Conservation (phyloP, 164 flowering plant genomes). For the Echeveria elegans region DNA sequence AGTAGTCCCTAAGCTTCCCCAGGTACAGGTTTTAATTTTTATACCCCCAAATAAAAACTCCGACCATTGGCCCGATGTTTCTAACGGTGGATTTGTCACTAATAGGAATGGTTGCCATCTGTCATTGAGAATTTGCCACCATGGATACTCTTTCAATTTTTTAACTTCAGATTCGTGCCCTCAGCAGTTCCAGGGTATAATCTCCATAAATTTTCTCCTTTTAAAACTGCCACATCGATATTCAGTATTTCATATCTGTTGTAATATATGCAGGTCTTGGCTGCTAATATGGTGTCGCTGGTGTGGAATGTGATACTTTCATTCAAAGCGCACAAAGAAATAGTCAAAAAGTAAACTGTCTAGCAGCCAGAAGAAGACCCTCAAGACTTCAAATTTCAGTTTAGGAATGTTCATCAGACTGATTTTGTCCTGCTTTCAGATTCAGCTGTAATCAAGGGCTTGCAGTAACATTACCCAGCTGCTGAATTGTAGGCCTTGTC, state of each 20-base stretch:
- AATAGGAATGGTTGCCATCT: constrained; percentile 79
- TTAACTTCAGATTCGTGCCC: constrained; percentile 91
- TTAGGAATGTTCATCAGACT: not conserved
- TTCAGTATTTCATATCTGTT: too few species aligned
- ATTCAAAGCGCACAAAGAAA: constrained; percentile 82
- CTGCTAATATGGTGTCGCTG: constrained; percentile 69
- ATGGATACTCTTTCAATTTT: constrained; percentile 94
- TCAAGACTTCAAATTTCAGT: not conserved
- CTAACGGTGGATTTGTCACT: not conserved
- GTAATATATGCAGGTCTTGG: constrained; percentile 60
- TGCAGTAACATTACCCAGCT: not conserved
- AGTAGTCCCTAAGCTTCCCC: constrained; percentile 78
- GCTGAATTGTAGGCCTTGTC: not conserved
- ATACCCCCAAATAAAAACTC: too few species aligned
- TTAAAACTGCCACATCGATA: not conserved
- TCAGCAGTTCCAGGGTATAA: constrained; percentile 87
- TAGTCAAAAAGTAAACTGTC: constrained; percentile 44
- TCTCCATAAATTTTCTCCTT: not conserved
- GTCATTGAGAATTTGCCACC: constrained; percentile 89
- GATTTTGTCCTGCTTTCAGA: not conserved
- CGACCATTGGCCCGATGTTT: too few species aligned
- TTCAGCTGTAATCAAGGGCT: not conserved
- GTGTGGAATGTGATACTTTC: constrained; percentile 92
- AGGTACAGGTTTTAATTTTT: constrained; percentile 31
- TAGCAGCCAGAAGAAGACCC: not conserved